Base-by-base conservation (phyloP, 495 filamentous ascomycete genomes). In the Diplogelasinospora grovesii region DNA sequence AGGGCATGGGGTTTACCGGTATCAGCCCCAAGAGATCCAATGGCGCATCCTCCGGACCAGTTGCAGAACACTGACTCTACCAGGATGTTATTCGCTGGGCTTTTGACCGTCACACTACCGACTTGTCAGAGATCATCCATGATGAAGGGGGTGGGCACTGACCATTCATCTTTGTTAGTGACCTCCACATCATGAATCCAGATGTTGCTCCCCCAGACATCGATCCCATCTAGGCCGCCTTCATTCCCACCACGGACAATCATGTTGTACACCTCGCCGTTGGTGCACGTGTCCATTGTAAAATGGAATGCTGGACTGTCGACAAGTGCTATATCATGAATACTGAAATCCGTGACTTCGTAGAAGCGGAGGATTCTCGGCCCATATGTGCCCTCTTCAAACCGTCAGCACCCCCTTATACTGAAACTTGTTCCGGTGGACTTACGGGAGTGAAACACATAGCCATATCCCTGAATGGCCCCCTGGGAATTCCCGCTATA, bases 1-100 rank as follows among this genome's bases (percentile, higher is more conserved):
- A 23, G 10, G 23, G 14, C 5, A 20, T 26, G 15, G 25, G n/a
- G n/a, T n/a, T n/a, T n/a, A 48, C 45, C 47, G 6, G 53, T 56
- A 30, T 56, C 60, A 4, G 50, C 43, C 9, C 48, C 50, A 3
- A 77, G 55, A 8, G 69, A 77, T 20, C 71, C 74, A 43, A 75
- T 73, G 8, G 68, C 70, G 51, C 70, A 73, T 3, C 73, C 73
- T 19, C 72, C 69, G 31, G 64, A 71, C 63, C 68, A 72, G 62
- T 77, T 78, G 53, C 75, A 78, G 52, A 73, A 74, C 28, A 78
- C 71, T 39, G 68, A 68, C 45, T 79, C 72, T 34, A 77, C 62
- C 8, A 75, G 57, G 37, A 75, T 72, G 52, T 76, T 55, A 57
- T 60, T 73, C 66, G 39, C 28, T 22, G 24, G 53, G 13, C 35